Conservation (phyloP, 176 grass and related monocot genomes). For the Zoysia japonica region DNA sequence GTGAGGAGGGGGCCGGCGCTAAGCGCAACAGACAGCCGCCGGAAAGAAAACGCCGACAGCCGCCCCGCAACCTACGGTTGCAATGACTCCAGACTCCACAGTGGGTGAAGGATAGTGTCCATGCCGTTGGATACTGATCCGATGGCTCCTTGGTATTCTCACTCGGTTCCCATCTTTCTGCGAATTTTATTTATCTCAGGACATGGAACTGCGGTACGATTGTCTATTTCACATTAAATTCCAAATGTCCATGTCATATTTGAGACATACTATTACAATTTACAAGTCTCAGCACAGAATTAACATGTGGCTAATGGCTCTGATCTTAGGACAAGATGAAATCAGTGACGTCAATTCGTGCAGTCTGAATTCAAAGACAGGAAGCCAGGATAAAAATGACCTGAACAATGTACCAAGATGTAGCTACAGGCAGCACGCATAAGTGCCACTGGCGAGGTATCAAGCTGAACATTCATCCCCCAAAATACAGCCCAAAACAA, state of each 20-base stretch:
- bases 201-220: neutral
- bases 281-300: neutral
- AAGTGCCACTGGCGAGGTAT: constrained; percentile 28
- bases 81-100: neutral
- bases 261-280: neutral
- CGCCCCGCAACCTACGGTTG: neutral
- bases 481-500: constrained; percentile 35
- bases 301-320: neutral
- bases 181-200: neutral
- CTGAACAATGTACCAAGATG: constrained; percentile 53
- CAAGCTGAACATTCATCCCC: constrained; percentile 42
- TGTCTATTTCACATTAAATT: neutral
- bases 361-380: constrained; percentile 8
- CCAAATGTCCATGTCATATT: neutral
- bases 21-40: neutral
- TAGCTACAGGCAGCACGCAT: constrained; percentile 29
- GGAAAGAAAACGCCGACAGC: neutral
- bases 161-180: neutral
- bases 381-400: neutral
- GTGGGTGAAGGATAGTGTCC: neutral
- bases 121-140: constrained; percentile 9
- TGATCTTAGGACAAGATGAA: neutral
- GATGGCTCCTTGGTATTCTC: neutral
- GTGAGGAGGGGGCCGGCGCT: constrained; percentile 4
- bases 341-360: constrained; percentile 9